Evolutionary conservation across 1,284 basidiomycete species (phyloP), one percentile per base, ranked within the genome.

Genomic region (Rugosomyces carneus): DNA sequence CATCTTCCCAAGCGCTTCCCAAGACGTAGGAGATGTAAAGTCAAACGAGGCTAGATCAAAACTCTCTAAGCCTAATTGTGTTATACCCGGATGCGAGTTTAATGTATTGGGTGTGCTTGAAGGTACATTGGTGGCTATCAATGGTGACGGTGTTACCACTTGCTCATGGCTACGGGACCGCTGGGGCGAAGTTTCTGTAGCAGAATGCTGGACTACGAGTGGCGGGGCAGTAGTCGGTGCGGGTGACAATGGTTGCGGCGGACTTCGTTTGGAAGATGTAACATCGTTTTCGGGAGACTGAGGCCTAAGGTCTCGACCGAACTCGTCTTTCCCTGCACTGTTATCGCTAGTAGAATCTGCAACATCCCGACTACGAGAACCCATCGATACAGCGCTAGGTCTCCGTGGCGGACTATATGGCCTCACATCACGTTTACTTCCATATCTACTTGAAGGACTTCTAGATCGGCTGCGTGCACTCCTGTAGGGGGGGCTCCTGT

Each of bases 251-350:
- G 56, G 29, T 51, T 55, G 62, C 52, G 58, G 47, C 51, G 55
- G 48, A 43, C 59, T 58, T 53, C 58, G 59, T 53, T 62, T 63
- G 42, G 67, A 64, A 24, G 66, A 58, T 49, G 53, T 47, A 18
- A 60, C 47, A 48, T 53, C 55, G 36, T 41, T 52, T 43, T 58
- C 60, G 40, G 72, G 70, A 29, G 78, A 77, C 45, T 65, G 61
- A 27, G 72, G 66, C 57, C 86, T 73, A 57, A 87, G 73, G 61
- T 89, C 86, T 57, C 87, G 76, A 54, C 87, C 86, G 63, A 89
- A 89, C 62, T 89, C 86, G 71, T 89, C 85, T 63, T 79, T 85
- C 49, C 68, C 76, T 24, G 64, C n/a, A n/a, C n/a, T 50, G 50
- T 65, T 62, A 54, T 53, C 59, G 38, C 56, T 55, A 50, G 35